These are phyloP conservation scores for Vigna radiata DNA, from an alignment of 306 rosid species.

Conservation along the genomic window DNA sequence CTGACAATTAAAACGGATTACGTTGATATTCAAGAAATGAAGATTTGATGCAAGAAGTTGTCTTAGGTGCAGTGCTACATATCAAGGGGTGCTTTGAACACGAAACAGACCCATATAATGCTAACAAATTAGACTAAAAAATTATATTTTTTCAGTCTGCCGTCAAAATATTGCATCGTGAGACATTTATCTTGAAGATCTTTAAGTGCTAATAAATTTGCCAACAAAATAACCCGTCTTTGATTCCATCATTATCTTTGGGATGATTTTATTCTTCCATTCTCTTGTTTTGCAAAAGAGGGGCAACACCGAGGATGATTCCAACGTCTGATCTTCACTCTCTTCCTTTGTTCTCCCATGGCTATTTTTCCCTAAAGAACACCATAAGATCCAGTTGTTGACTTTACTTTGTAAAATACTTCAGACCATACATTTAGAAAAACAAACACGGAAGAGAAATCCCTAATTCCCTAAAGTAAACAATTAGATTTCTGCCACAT, in stretches of 20 bases:
- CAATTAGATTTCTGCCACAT: no score
- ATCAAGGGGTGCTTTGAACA: no score
- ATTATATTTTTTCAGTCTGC: background rate
- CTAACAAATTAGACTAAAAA: no score
- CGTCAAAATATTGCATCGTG: background rate
- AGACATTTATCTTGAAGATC: background rate
- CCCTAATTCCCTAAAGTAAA: no score
- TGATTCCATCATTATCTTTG: background rate
- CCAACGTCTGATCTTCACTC: background rate
- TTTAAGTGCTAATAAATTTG: background rate
- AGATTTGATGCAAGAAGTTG: no score
- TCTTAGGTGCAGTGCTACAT: no score
- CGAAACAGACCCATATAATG: no score
- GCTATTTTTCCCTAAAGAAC: slow-evolving; percentile 47
- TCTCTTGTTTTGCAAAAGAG: slow-evolving; percentile 32
- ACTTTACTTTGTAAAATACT: no score
- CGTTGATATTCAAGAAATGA: no score
- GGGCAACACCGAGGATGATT: slow-evolving; percentile 14
- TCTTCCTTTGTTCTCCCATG: slow-evolving; percentile 21
- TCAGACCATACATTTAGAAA: no score
- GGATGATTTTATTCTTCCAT: background rate
- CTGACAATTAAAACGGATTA: no score
- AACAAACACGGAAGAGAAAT: no score
- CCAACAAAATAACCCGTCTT: background rate
- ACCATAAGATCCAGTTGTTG: slow-evolving; percentile 34